Base-by-base conservation (phyloP, 2,329 filamentous ascomycete genomes). In the Chaetomium globosum region DNA sequence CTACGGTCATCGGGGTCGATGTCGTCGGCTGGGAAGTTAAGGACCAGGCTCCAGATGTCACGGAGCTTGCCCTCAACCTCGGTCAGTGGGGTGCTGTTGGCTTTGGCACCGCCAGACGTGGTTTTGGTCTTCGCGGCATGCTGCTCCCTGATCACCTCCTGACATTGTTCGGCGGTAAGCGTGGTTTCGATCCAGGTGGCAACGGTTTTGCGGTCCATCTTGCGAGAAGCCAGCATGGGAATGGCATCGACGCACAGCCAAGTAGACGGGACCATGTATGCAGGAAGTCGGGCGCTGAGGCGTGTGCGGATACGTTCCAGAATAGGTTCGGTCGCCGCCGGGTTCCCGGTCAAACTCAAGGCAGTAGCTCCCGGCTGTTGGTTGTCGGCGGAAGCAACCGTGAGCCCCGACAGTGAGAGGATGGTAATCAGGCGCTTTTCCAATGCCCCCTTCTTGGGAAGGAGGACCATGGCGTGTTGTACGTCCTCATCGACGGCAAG, bases 181-280 rank as follows among this genome's bases (percentile, higher is more conserved):
- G 80, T 74, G 49, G 70, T 71, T 26, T 80, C 77, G 3, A 84
- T 65, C 82, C 82, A 85, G 1, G 71, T 69, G 1, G 75, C 3
- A 2, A 64, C 61, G 6, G 48, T 74, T 19, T 77, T 67, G 75
- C 76, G 74, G 65, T 78, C 74, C 30, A 74, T 63, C 65, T 78
- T 78, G 4, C 69, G 67, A 2, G 52, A 64, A 1, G 55, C 12
- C 26, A 64, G 33, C 61, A 64, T 64, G 33, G 61, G 61, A 28
- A 64, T 59, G 7, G 19, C 21, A 9, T 69, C 59, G 4, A 77
- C 63, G 1, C 70, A 68, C 7, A 78, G 30, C 67, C 72, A 77
- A 6, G 73, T 63, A 3, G 70, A 72, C 0, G 77, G 77, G 0
- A 78, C 68, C 77, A 79, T 79, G 65, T 77, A 78, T 0, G 67